Base-by-base conservation (phyloP, 345 rosid species). In the Acer negundo region DNA sequence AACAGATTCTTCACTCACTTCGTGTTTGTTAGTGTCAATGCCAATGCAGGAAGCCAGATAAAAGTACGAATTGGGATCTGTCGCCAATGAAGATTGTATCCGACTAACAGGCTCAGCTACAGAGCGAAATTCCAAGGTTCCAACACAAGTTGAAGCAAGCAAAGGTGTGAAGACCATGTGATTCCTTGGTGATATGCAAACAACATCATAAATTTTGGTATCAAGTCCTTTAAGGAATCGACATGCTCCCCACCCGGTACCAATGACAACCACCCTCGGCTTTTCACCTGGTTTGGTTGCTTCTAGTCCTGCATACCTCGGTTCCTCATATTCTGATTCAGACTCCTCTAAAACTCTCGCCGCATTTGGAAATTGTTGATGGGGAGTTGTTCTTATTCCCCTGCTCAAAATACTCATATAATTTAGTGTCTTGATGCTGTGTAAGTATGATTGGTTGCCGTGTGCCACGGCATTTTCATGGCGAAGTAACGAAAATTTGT, bases 71-170 rank as follows among this genome's bases (percentile, higher is more conserved):
- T 86, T 85, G 7, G 98, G 95, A 67, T 82, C 85, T 51, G 90
- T 51, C 7, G 97, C 85, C 82, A 96, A 83, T 19, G 98, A 88
- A 51, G 95, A 81, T 77, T 96, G 99, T 61, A 96, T 94, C 82
- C 84, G 88, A 65, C 85, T 86, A 61, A 96, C 91, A 24, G 98
- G 97, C 69, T 96, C 99, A 17, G 92, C 95, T 20, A 94, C 97
- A 0, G 97, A 92, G 62, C 98, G 89, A 73, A 96, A 96, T 79
- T 94, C 99, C 28, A 94, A 90, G 20, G 99, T 96, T 44, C 94
- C 90, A 56, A 90, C 91, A 78, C 91, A 89, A 62, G 95, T 91
- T 38, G 95, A 89, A 78, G 95, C 93, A 42, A 91, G 95, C 80
- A 91, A 80, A 79, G 93, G 93, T 40, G 94, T 92, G 81, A 90